phyloP scores from a whole-genome alignment of 148 eudicot genomes.

The Hydrangea macrophylla region DNA sequence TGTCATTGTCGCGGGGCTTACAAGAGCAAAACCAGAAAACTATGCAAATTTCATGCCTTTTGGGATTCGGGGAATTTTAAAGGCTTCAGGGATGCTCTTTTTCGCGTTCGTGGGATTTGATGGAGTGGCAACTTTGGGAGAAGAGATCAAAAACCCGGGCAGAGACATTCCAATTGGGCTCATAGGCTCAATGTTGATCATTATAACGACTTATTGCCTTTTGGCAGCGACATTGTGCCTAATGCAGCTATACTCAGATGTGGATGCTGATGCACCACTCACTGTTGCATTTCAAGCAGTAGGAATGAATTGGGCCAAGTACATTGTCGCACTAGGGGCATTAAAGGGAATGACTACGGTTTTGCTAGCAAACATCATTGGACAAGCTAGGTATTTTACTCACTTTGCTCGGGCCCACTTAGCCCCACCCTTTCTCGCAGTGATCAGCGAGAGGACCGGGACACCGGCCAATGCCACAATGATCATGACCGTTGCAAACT shows the following conservation, averaged over 20 bases:
- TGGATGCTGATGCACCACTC: slow-evolving; percentile 44
- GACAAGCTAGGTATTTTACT: slow-evolving; percentile 55
- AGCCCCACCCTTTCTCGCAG: slow-evolving; percentile 47
- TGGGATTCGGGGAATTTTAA: slow-evolving; percentile 41
- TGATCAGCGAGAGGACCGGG: slow-evolving; percentile 33
- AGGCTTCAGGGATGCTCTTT: slow-evolving; percentile 56
- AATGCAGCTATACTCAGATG: slow-evolving; percentile 38
- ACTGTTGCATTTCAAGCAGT: slow-evolving; percentile 45
- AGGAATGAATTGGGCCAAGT: slow-evolving; percentile 55
- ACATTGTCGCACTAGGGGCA: slow-evolving; percentile 45
- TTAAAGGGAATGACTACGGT: slow-evolving; percentile 60
- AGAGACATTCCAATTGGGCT: slow-evolving; percentile 56
- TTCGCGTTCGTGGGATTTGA: slow-evolving; percentile 72
- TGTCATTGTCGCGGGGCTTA: slow-evolving; percentile 53
- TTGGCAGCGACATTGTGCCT: slow-evolving; percentile 41
- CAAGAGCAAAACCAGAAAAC: slow-evolving; percentile 40
- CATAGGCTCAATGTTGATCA: slow-evolving; percentile 39
- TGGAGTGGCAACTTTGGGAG: slow-evolving; percentile 55
- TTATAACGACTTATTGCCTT: slow-evolving; percentile 29
- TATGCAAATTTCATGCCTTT: slow-evolving; percentile 25
- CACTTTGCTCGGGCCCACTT: slow-evolving; percentile 59
- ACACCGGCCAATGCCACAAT: slow-evolving; percentile 54
- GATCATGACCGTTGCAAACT: slow-evolving; percentile 31
- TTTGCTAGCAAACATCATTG: slow-evolving; percentile 30
- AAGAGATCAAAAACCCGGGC: slow-evolving; percentile 56